Evolutionary conservation across 1,139 yeast genomes (phyloP), one percentile per base, ranked within the genome.

Genomic region (Pichia sp.): DNA sequence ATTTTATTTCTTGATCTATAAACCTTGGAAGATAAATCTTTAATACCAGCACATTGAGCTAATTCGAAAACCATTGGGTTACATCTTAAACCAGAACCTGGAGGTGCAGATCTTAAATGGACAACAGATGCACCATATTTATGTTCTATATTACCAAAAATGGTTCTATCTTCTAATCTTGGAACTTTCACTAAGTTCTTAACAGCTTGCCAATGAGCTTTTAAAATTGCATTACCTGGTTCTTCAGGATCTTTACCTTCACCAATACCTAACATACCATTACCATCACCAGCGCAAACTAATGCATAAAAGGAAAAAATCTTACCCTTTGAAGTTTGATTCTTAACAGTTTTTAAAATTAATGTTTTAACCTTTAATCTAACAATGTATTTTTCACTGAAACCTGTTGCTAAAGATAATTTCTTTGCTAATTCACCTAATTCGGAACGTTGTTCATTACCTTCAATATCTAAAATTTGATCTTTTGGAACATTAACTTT

Each of bases 171-270:
- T 63, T 91, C 96, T 59, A 84, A 82, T 51, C 96, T 75, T 41
- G 95, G 94, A 41, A 93, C 76, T 49, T 81, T 78, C 27, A 76
- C 74, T 61, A 93, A 69, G 62, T 87, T 87, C 65, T 87, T 86
- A 42, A 89, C 84, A 3, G 97, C 97, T 57, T 84, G 82, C 95
- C 96, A 86, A 61, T 82, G 89, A 8, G 97, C 96, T 59, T 87
- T 86, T 34, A 78, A 69, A 28, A 83, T 74, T 2, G 98, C 96
- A 41, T 76, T 74, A 44, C 84, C 69, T 65, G 83, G 77, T 47
- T 85, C 88, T 48, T 78, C 81, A 54, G 88, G 72, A 45, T 91
- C 89, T 59, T 86, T 86, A 46, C 98, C 99, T 63, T 88, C 95
- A 42, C 98, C 99, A 38, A 89, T 69, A 34, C 98, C 98, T 48